Conservation (phyloP, 2,329 filamentous ascomycete genomes). For the Periglandula ipomoeae region DNA sequence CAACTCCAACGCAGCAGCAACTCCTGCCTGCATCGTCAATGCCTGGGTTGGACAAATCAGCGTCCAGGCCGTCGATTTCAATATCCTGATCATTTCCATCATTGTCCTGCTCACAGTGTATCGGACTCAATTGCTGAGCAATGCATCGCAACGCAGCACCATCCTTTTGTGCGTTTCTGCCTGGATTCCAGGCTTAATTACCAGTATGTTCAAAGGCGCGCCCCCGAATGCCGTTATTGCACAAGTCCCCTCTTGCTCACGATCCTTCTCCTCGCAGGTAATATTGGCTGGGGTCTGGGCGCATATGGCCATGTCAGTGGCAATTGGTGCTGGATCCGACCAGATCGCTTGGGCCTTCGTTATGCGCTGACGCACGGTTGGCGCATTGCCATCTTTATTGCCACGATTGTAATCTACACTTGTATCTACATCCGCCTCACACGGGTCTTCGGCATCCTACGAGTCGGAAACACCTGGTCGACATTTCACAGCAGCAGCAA, state of each 20-base stretch:
- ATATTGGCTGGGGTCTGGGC: slow-evolving; percentile 9
- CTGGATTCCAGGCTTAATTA: slow-evolving; percentile 31
- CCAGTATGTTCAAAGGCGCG: slow-evolving; percentile 19
- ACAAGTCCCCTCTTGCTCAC: background rate
- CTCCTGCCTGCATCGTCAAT: slow-evolving; percentile 27
- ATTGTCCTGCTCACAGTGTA: slow-evolving; percentile 31
- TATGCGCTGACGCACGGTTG: slow-evolving; percentile 33
- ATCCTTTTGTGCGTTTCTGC: slow-evolving; percentile 25
- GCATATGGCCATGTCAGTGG: slow-evolving; percentile 26
- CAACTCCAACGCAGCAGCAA: slow-evolving; percentile 14
- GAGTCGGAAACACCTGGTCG: slow-evolving; percentile 1
- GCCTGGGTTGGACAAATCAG: slow-evolving; percentile 36
- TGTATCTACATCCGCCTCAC: slow-evolving; percentile 23
- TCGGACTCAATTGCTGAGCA: slow-evolving; percentile 23
- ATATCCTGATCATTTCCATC: slow-evolving; percentile 34
- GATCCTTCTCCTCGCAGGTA: background rate
- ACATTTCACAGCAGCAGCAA: background rate
- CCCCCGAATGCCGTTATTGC: background rate
- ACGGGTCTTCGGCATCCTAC: slow-evolving; percentile 7
- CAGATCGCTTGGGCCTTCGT: slow-evolving; percentile 23
- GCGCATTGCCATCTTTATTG: slow-evolving; percentile 30
- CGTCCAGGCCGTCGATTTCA: slow-evolving; percentile 33
- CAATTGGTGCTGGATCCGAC: slow-evolving; percentile 36
- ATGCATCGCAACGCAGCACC: slow-evolving; percentile 19
- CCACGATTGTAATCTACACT: slow-evolving; percentile 28